A percentile compares a stretch with the other conserved stretches of the same genome.
Conservation (phyloP, 495 filamentous ascomycete genomes). For the Penicillium soppii region DNA sequence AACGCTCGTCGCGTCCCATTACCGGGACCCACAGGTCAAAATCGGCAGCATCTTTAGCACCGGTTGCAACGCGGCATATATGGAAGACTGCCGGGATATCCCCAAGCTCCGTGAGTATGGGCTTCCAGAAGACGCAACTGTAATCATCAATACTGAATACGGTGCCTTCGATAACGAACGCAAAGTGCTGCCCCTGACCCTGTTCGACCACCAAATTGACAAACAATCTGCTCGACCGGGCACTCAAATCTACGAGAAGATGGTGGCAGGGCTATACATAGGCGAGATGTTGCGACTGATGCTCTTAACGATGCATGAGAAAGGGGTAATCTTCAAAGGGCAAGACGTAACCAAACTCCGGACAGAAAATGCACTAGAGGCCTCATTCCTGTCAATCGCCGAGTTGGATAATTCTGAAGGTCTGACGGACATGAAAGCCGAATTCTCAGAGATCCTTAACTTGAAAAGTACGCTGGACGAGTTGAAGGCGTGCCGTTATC, state of each 20-base stretch:
- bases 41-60: constrained; percentile 97
- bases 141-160: constrained; percentile 98
- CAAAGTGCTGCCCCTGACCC: constrained; percentile 63
- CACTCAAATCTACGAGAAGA: constrained; percentile 50
- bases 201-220: constrained; percentile 40
- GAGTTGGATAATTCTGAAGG: constrained; percentile 68
- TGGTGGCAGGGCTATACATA: constrained; percentile 48
- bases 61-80: constrained; percentile 94
- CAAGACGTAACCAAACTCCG: constrained; percentile 57
- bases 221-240: constrained; percentile 38
- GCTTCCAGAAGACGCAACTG: constrained; percentile 73
- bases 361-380: constrained; percentile 74
- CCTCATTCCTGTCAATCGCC: constrained; percentile 74
- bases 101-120: constrained; percentile 83
- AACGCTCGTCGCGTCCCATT: constrained; percentile 87
- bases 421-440: constrained; percentile 68
- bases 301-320: constrained; percentile 35
- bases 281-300: constrained; percentile 47
- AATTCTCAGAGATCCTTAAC: constrained; percentile 67
- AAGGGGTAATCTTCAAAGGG: constrained; percentile 29
- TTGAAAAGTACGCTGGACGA: constrained; percentile 66
- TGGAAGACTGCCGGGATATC: constrained; percentile 80
- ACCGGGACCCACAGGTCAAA: constrained; percentile 78
- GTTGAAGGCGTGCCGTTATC: constrained; percentile 73
- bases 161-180: constrained; percentile 95